phyloP scores from a whole-genome alignment of 768 basidiomycete genomes.

The Daedaleopsis nitida region DNA sequence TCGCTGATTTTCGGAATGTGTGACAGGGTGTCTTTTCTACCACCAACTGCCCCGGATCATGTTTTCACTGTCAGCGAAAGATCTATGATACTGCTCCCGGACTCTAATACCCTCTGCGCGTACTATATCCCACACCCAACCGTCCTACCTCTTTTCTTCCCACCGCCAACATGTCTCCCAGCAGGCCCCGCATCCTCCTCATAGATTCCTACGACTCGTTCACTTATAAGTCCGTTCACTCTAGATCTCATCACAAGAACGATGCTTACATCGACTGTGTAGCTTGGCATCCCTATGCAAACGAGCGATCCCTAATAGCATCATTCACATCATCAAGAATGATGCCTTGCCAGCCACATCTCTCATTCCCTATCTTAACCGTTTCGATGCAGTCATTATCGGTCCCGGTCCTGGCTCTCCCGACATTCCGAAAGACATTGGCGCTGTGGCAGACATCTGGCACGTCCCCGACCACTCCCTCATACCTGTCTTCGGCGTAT shows the following conservation, averaged over 20 bases:
- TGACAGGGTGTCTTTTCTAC: neutral
- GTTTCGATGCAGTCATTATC: slow-evolving; percentile 71
- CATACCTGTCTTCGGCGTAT: slow-evolving; percentile 81
- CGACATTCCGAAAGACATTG: slow-evolving; percentile 59
- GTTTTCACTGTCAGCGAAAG: neutral
- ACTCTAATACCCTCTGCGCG: neutral
- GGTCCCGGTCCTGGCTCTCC: slow-evolving; percentile 86
- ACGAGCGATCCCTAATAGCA: slow-evolving; percentile 58
- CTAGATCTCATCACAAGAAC: neutral
- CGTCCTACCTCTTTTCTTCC: neutral
- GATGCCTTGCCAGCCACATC: slow-evolving; percentile 54
- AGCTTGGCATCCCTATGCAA: slow-evolving; percentile 77
- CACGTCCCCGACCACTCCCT: slow-evolving; percentile 50
- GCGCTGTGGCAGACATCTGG: slow-evolving; percentile 74
- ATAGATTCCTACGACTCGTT: slow-evolving; percentile 89
- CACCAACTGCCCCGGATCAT: neutral
- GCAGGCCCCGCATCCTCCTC: slow-evolving; percentile 58
- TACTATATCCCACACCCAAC: neutral
- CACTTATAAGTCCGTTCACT: slow-evolving; percentile 71
- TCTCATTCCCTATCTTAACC: slow-evolving; percentile 53
- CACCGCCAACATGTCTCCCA: neutral
- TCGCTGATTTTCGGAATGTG: too few species aligned
- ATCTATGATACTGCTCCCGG: neutral
- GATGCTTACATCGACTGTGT: neutral
- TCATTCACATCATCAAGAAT: slow-evolving; percentile 74